phyloP scores from a whole-genome alignment of 116 monocot genomes.

The Cymodocea nodosa region DNA sequence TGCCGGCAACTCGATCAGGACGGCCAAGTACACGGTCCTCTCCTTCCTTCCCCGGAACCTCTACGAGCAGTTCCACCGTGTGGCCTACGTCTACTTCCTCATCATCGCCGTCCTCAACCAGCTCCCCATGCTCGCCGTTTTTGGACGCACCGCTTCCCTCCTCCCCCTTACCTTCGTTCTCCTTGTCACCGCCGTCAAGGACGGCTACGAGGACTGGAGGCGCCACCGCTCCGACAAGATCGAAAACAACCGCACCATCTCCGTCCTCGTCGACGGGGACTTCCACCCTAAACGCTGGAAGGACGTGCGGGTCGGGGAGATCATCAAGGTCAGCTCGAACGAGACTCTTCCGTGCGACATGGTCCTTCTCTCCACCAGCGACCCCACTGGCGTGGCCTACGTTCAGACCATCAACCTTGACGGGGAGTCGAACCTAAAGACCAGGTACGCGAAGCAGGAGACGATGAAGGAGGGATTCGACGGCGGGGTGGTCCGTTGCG shows the following conservation, averaged over 20 bases:
- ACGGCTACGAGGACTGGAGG: constrained; percentile 86
- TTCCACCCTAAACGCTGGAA: constrained; percentile 52
- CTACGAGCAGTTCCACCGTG: constrained; percentile 85
- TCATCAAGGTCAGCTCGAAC: constrained; percentile 29
- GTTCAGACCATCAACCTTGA: constrained; percentile 88
- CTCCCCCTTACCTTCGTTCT: constrained; percentile 76
- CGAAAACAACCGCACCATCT: constrained; percentile 46
- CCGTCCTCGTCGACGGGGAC: constrained; percentile 16
- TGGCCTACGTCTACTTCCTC: constrained; percentile 86
- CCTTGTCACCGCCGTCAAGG: constrained; percentile 71
- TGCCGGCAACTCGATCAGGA: constrained; percentile 51
- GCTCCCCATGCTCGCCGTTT: constrained; percentile 71
- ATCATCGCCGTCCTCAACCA: constrained; percentile 56
- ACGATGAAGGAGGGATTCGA: constrained; percentile 8
- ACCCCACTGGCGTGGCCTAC: constrained; percentile 78
- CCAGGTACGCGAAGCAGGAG: constrained; percentile 90
- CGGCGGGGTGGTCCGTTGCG: constrained; percentile 51
- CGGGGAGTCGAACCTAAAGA: constrained; percentile 94
- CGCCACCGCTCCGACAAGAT: constrained; percentile 67
- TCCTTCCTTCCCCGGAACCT: constrained; percentile 78
- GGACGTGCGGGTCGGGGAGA: constrained; percentile 52
- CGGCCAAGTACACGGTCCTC: constrained; percentile 59
- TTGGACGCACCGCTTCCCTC: constrained; percentile 38
- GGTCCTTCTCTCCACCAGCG: constrained; percentile 72
- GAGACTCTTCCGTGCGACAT: constrained; percentile 85